Conservation (phyloP, 805 yeast species). For the Cyberlindnera suaveolens region DNA sequence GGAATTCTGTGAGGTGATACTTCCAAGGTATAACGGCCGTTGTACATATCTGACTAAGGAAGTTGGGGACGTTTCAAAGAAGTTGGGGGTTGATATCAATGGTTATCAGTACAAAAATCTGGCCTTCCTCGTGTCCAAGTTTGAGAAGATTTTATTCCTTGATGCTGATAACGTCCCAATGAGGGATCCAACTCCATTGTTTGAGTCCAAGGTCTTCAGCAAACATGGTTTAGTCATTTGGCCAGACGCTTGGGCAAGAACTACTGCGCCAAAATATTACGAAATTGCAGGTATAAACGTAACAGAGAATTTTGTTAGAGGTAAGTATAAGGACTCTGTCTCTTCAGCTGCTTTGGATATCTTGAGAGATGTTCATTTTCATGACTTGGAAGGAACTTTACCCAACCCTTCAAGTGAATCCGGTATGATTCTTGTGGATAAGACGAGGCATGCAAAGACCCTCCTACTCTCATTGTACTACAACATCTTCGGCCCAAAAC, state of each 20-base stretch:
- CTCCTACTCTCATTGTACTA: slow-evolving; percentile 50
- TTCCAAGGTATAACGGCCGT: slow-evolving; percentile 55
- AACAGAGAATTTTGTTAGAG: slow-evolving; percentile 29
- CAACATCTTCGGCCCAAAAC: slow-evolving; percentile 53
- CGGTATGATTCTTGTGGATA: slow-evolving; percentile 55
- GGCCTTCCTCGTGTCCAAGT: slow-evolving; percentile 62
- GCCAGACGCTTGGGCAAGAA: slow-evolving; percentile 71
- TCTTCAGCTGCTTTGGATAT: slow-evolving; percentile 2
- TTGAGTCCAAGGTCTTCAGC: slow-evolving; percentile 36
- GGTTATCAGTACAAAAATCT: slow-evolving; percentile 63
- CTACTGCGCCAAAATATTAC: slow-evolving; percentile 54
- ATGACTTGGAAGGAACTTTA: slow-evolving; percentile 49
- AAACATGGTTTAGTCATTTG: slow-evolving; percentile 45
- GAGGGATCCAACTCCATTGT: slow-evolving; percentile 47
- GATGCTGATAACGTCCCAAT: slow-evolving; percentile 73
- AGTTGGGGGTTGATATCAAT: slow-evolving; percentile 39
- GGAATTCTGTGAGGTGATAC: slow-evolving; percentile 51
- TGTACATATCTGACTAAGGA: slow-evolving; percentile 60
- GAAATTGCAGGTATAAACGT: slow-evolving; percentile 41
- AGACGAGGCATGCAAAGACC: slow-evolving; percentile 45
- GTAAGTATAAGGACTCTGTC: slow-evolving; percentile 23
- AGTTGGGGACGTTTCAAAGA: slow-evolving; percentile 42
- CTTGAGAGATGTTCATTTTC: slow-evolving; percentile 34
- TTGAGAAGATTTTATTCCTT: slow-evolving; percentile 60
- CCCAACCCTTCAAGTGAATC: slow-evolving; percentile 64